Base-by-base conservation (phyloP, 805 yeast species). In the Saccharomycopsis sp. region DNA sequence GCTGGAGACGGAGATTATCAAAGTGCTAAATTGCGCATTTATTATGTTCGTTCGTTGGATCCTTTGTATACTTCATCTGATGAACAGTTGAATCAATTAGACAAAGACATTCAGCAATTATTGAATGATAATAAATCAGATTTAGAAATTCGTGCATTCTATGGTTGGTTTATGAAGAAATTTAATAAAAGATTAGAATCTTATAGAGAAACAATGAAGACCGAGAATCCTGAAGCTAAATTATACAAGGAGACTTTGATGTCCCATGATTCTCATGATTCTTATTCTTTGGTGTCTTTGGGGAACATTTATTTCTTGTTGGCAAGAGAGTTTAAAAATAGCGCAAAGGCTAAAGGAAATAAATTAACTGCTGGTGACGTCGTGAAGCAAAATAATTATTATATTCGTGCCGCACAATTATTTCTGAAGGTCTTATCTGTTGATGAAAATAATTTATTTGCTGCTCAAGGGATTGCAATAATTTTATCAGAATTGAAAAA, bases 401-500 rank as follows among this genome's bases (percentile, higher is more conserved):
- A 83, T 59, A 69, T 81, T 37, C 78, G 95, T 62, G 96, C 96
- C n/a, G 83, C 89, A 11, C 97, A 90, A 63, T 69, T 93, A 48
- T 90, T 79, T 61, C 85, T 87, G 56, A 93, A 93, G 64, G 96
- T 87, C 1, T 66, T 93, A 43, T 80, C 84, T 41, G 64, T 88
- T 23, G 97, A 93, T 64, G 77, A 89, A 2, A 70, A 74, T 53
- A 86, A 90, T 59, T 90, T 89, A 1, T 93, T 81, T 66, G 99
- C 98, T 4, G 97, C 98, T 1, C 98, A 93, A 63, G 99, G 99
- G 44, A 72, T 93, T 51, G 97, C 97, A 1, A 87, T 93, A 45
- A 78, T 88, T 3, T 84, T 87, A 61, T 94, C 95, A 8, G 97
- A 90, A 56, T 81, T 80, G 56, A 80, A 81, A 53, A 80, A 85